phyloP scores from a whole-genome alignment of 305 asterid genomes.

The Salvia sclarea region DNA sequence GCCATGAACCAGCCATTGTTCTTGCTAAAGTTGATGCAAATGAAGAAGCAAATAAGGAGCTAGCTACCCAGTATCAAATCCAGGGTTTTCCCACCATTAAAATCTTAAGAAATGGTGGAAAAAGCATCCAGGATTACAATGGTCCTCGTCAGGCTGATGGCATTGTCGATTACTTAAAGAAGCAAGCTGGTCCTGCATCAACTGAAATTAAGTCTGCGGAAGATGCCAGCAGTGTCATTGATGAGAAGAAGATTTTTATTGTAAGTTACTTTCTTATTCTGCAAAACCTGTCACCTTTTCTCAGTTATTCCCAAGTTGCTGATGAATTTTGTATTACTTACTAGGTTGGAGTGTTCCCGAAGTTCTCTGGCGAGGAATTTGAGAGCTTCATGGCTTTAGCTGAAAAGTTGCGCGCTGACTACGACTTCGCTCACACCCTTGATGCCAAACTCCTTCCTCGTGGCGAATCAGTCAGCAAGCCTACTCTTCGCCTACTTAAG shows the following conservation, averaged over 20 bases:
- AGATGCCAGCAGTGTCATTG: slow-evolving; percentile 54
- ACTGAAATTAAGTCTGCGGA: slow-evolving; percentile 62
- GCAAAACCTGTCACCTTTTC: neutral
- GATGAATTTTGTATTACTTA: neutral
- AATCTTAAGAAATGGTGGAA: slow-evolving; percentile 73
- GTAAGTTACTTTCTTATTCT: slow-evolving; percentile 42
- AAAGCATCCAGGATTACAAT: slow-evolving; percentile 60
- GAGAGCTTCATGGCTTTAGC: slow-evolving; percentile 59
- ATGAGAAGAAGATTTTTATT: slow-evolving; percentile 53
- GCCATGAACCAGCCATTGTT: slow-evolving; percentile 67
- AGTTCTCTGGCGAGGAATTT: slow-evolving; percentile 68
- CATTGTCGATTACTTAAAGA: slow-evolving; percentile 66
- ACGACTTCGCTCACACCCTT: slow-evolving; percentile 65
- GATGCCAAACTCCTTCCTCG: slow-evolving; percentile 70
- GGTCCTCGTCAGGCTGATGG: slow-evolving; percentile 91
- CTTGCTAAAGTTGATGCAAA: slow-evolving; percentile 83
- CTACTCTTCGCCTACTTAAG: slow-evolving; percentile 76
- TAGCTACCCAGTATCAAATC: slow-evolving; percentile 55
- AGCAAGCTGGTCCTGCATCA: slow-evolving; percentile 85
- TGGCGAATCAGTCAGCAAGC: slow-evolving; percentile 63
- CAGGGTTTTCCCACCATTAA: slow-evolving; percentile 81
- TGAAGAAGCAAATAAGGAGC: slow-evolving; percentile 54
- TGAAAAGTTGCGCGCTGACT: slow-evolving; percentile 74
- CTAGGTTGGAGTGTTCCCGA: slow-evolving; percentile 80
- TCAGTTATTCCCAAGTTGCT: neutral